Evolutionary conservation across 768 basidiomycete genomes (phyloP), one percentile per base, ranked within the genome.

Genomic region (Cystofilobasidium bisporidii): DNA sequence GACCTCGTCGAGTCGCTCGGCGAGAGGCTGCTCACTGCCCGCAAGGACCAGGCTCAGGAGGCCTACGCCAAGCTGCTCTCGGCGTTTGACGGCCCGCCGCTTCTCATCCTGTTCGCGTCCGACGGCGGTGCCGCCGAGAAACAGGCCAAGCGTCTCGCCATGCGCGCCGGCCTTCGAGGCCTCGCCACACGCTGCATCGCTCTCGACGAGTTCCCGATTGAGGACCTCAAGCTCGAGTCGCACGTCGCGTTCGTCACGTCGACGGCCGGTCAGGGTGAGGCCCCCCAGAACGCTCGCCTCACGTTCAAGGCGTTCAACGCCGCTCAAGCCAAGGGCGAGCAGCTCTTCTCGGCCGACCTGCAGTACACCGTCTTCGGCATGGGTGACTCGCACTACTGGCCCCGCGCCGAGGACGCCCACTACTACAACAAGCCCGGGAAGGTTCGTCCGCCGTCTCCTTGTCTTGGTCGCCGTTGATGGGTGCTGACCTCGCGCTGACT

Each of bases 311-410:
- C 88, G 5, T 73, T 96, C 72, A 87, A 88, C 71, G 86, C 85
- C 11, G 83, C 84, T 10, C 41, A 80, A 2, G 78, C 80, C 14
- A 80, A 80, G n/a, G 83, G 83, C 24, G 86, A 87, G 61, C 80
- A 79, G 64, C 79, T 82, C 8, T 80, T 91, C 50, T 38, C 59
- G 50, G 70, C 79, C 32, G 71, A 61, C 40, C 72, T 76, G 62
- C 86, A 83, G 74, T 89, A 84, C 77, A 78, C 86, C 63, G 91
- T 98, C 53, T 96, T 98, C 72, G 94, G 81, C 58, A 87, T 99
- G 85, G 96, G 96, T 69, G 96, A 99, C 77, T 93, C 88, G 76
- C 93, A 96, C 78, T 99, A 99, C 80, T 99, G 96, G 96, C 96
- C 96, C 12, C 84, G 96, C 48, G 83, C 88, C 22, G 92, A 98